A percentile compares a stretch with the other conserved stretches of the same genome.
Conservation (phyloP, 352 stramenopile genomes). For the Phytopythium aichiense region DNA sequence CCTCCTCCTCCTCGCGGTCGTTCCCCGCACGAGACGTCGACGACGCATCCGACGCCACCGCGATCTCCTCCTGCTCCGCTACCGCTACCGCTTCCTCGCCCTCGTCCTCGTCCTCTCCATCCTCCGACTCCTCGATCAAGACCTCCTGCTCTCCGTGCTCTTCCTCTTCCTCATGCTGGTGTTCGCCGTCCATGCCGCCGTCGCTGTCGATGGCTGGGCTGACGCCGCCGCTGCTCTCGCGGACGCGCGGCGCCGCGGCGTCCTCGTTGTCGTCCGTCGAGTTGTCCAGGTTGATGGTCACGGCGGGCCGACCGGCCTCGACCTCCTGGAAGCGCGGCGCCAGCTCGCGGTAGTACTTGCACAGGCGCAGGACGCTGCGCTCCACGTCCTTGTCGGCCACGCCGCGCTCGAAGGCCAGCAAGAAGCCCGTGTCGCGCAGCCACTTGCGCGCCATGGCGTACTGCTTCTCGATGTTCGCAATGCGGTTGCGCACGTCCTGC, state of each 20-base stretch:
- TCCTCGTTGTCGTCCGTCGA: constrained; percentile 12
- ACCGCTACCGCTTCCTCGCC: background rate
- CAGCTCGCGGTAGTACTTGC: constrained; percentile 28
- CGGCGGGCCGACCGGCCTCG: background rate
- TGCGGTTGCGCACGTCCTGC: constrained; percentile 14
- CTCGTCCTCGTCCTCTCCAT: background rate
- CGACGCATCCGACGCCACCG: background rate
- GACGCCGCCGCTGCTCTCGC: background rate
- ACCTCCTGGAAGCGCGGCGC: background rate
- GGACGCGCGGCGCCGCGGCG: constrained; percentile 8
- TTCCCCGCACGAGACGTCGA: background rate
- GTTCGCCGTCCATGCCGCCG: constrained; percentile 3
- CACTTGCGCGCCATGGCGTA: constrained; percentile 15
- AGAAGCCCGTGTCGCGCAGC: constrained; percentile 14
- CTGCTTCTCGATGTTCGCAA: constrained; percentile 13
- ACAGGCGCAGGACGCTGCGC: constrained; percentile 16
- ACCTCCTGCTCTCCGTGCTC: constrained; percentile 9
- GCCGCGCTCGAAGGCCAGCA: constrained; percentile 8
- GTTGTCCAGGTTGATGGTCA: constrained; percentile 9
- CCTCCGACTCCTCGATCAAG: background rate
- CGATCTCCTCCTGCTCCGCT: constrained; percentile 6
- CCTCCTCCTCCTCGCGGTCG: background rate
- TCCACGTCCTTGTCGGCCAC: constrained; percentile 10
- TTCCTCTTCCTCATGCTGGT: constrained; percentile 12
- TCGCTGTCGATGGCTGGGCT: background rate